A percentile compares a stretch with the other conserved stretches of the same genome.
Evolutionary conservation across 768 basidiomycete genomes (phyloP).

Genomic region (Lyophyllum atratum): DNA sequence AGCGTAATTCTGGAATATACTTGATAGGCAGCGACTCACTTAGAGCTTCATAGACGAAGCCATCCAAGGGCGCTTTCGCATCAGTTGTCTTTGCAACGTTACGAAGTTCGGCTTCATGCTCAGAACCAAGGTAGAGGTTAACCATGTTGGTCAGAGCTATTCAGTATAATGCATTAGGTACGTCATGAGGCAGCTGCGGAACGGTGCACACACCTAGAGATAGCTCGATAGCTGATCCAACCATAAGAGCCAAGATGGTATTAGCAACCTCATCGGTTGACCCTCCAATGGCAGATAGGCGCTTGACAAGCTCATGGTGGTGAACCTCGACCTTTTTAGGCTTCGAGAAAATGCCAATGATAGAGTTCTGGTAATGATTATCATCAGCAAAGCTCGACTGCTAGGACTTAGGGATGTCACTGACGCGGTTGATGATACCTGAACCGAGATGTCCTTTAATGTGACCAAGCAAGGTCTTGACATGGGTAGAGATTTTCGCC

Average conservation of each 20-base stretch:
- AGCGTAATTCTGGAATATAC: neutral
- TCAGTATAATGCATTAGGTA: neutral
- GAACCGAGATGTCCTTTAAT: slow-evolving; percentile 55
- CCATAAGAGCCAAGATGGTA: slow-evolving; percentile 69
- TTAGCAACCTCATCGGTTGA: slow-evolving; percentile 66
- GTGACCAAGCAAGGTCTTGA: slow-evolving; percentile 52
- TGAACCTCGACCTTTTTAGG: slow-evolving; percentile 40
- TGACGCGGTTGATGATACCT: slow-evolving; percentile 46
- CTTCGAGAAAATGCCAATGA: slow-evolving; percentile 46
- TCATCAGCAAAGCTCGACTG: neutral
- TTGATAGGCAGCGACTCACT: slow-evolving; percentile 44
- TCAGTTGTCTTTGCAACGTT: slow-evolving; percentile 32
- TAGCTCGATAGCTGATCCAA: slow-evolving; percentile 67
- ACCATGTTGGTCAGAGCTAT: slow-evolving; percentile 66
- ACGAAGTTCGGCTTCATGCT: slow-evolving; percentile 39
- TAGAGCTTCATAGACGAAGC: slow-evolving; percentile 67
- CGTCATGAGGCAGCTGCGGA: neutral
- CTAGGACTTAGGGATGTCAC: slow-evolving; percentile 7
- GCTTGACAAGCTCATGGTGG: slow-evolving; percentile 56
- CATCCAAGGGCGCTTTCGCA: slow-evolving; percentile 43
- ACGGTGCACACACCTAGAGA: slow-evolving; percentile 53
- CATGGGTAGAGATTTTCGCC: slow-evolving; percentile 49
- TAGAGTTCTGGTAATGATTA: slow-evolving; percentile 38
- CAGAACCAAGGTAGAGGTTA: slow-evolving; percentile 63
- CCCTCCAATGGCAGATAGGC: slow-evolving; percentile 55